Evolutionary conservation across 2,329 filamentous ascomycete genomes (phyloP), one percentile per base, ranked within the genome.

Genomic region (Talaromyces pinophilus): DNA sequence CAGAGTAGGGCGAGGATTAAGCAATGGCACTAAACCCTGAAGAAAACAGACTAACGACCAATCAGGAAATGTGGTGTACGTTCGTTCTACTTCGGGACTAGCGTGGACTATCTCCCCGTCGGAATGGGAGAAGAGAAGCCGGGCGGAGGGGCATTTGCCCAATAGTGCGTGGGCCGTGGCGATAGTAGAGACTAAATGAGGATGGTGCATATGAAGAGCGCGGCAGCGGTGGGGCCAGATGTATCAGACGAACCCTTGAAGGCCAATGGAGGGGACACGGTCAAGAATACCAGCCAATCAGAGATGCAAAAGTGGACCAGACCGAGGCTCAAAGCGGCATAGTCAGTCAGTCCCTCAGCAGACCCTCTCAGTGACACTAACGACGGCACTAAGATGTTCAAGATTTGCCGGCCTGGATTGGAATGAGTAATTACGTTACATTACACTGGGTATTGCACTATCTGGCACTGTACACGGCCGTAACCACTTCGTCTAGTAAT

Each of bases 1-100:
- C 30, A 30, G 25, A 54, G 25, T 25, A 52, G 30, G 33, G 54
- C n/a, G 54, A 59, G 33, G 55, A 60, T 60, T 17, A 60, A 40
- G 38, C 57, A 60, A 30, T 2, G 35, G 38, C 22, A 25, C 57
- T 59, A 59, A 59, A 59, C 57, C 57, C 57, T 60, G 57, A 60
- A 60, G 22, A 60, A 38, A 19, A 46, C 40, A 60, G 13, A 44
- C n/a, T 5, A 28, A 6, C 57, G 13, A 17, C 57, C 57, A 60
- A 60, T 19, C 57, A 60, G 40, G 10, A 28, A 17, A 19, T 6
- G n/a, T 19, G 1, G 3, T 55, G 52, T 35, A 55, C 30, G 54
- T 13, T 6, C 7, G 11, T 8, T 17, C 54, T 57, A 13, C 8
- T 38, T 25, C 1, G 2, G n/a, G 54, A 25, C 2, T 57, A 57